phyloP scores from a whole-genome alignment of 257 asterid species.

The Solanum infundibuliforme region DNA sequence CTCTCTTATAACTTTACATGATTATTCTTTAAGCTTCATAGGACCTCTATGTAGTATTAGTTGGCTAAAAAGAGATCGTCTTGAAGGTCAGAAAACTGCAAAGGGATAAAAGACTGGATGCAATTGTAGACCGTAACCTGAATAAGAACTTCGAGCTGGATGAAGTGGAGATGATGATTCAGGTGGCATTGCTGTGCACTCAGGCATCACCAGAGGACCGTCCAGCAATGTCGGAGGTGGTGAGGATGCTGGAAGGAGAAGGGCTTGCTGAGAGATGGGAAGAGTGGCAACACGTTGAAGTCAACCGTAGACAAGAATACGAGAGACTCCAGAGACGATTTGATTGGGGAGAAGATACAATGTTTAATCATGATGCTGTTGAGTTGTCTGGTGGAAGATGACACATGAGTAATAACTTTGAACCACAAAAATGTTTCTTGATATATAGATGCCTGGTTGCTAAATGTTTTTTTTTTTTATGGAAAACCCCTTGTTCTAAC shows the following conservation, averaged over 20 bases:
- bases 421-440: background rate
- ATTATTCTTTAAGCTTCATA: background rate
- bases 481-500: background rate
- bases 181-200: constrained; percentile 80
- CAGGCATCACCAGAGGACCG: constrained; percentile 81
- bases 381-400: constrained; percentile 77
- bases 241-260: constrained; percentile 86
- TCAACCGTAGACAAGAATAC: constrained; percentile 19
- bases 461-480: background rate
- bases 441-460: background rate
- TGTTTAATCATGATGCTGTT: constrained; percentile 55
- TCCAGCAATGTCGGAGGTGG: constrained; percentile 85
- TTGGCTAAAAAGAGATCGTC: background rate
- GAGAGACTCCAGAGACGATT: background rate
- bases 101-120: constrained; percentile 58
- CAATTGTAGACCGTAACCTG: constrained; percentile 68
- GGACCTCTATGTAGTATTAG: background rate
- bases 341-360: constrained; percentile 75
- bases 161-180: constrained; percentile 90
- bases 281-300: constrained; percentile 74
- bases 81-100: constrained; percentile 71
- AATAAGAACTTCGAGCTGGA: constrained; percentile 27
- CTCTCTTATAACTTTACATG: background rate
- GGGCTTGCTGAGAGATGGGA: constrained; percentile 90
- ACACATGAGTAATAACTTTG: background rate